These are phyloP conservation scores for Cystofilobasidium bisporidii DNA, from an alignment of 768 basidiomycete genomes.

Conservation along the genomic window DNA sequence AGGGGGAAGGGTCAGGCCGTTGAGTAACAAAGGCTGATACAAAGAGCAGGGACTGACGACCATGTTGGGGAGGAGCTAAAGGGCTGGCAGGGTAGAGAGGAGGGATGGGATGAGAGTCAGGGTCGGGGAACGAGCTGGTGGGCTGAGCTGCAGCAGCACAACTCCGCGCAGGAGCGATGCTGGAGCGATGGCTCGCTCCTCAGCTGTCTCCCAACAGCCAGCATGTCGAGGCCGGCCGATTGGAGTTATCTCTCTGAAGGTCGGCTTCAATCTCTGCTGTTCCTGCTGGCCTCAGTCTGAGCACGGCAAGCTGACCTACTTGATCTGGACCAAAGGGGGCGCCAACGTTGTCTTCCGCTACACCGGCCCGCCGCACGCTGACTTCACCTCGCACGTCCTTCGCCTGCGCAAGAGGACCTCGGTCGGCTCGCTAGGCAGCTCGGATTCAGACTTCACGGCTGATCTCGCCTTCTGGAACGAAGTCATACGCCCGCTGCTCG, in stretches of 20 bases:
- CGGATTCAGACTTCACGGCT: slow-evolving; percentile 8
- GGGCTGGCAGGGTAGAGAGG: not conserved
- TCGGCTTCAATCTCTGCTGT: not conserved
- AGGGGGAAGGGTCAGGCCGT: not conserved
- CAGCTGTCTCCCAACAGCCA: not conserved
- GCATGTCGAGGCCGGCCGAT: not conserved
- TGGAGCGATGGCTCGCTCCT: not conserved
- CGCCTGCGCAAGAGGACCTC: slow-evolving; percentile 62
- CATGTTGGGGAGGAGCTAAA: not conserved
- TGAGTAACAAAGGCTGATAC: too few species aligned
- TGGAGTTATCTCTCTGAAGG: not conserved
- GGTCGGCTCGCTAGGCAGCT: slow-evolving; percentile 10
- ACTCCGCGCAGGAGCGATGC: not conserved
- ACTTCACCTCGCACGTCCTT: slow-evolving; percentile 58
- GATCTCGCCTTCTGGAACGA: slow-evolving; percentile 49
- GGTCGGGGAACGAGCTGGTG: not conserved
- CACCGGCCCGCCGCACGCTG: slow-evolving; percentile 47
- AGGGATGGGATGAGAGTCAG: not conserved
- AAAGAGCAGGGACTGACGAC: too few species aligned
- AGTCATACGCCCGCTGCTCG: slow-evolving; percentile 59
- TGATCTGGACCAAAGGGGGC: too few species aligned
- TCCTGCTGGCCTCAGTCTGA: too few species aligned
- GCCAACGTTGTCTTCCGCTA: slow-evolving; percentile 84
- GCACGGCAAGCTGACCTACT: too few species aligned
- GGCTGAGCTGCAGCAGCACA: not conserved